Base-by-base conservation (phyloP, 768 basidiomycete species). In the Pilatotrama ljubarskyi region DNA sequence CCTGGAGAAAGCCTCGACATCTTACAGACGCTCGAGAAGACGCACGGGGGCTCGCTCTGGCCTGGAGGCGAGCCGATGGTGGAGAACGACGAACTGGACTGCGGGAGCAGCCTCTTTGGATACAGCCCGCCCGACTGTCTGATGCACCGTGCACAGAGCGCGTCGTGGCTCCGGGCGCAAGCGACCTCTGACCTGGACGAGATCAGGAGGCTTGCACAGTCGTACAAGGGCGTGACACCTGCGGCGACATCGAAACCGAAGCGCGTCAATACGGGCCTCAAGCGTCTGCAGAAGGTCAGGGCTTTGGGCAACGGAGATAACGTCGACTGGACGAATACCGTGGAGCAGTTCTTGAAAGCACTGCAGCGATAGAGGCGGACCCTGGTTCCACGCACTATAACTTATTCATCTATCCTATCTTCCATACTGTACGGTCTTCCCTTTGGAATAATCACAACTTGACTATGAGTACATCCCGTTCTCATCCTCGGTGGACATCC, bases 1-100 rank as follows among this genome's bases (percentile, higher is more conserved):
- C 82, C 93, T 0, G 97, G 96, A n/a, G 91, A 97, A 75, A 89
- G 86, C 50, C 70, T 97, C 61, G 84, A 87, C 69, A 95, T 99
- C 62, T 64, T 68, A 10, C 66, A 79, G 40, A 75, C 91, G 13
- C 76, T 98, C 29, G 76, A 75, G 25, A 83, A 82, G 71, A 96
- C 93, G 4, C 77, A 81, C 44, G 83, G 84, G 2, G 92, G 89
- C 13, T 84, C 89, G 17, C 73, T 93, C 11, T 79, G 80, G 78
- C 75, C 75, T 15, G 82, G 87, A 55, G 85, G 86, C 0, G 74
- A 75, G 18, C 73, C 80, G 18, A 90, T 91, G 88, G 60, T 65
- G 0, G 66, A 66, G 25, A 69, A 69, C 25, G 65, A 59, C n/a
- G 53, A 64, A 49, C 18, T 62, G 61, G 51, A 55, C 47, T 60